Base-by-base conservation (phyloP, 306 rosid species). In the Gastrolobium bilobum region DNA sequence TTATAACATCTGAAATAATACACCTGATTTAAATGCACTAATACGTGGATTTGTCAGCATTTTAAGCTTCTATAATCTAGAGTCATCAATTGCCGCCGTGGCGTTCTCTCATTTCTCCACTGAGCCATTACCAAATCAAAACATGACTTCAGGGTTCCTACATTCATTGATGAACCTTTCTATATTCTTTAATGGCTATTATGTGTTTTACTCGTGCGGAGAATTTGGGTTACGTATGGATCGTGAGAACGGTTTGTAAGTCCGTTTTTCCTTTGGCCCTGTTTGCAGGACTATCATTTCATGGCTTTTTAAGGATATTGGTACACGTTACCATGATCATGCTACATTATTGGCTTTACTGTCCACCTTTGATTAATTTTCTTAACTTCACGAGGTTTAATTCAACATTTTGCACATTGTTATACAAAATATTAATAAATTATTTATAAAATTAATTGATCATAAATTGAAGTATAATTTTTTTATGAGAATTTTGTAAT, bases 161-260 rank as follows among this genome's bases (percentile, higher is more conserved):
- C 20, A 48, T 2, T 35, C 37, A 26, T 34, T 59, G 33, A 10
- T 62, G 37, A 51, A 71, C 15, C 59, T 29, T 52, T 71, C 10
- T 10, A 6, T 63, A 43, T 31, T 5, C 5, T 47, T 35, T 81
- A 7, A 7, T 46, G 10, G 35, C 30, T 71, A 29, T 29, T 15
- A 46, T 44, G 4, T 26, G 59, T 33, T 50, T 15, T 20, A 63
- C 3, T 67, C 65, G 71, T 37, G 43, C 10, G 14, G 20, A 39
- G 65, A 76, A 37, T 40, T 29, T 52, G 38, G 54, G 73, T 35
- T 51, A 50, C 3, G 67, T 40, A 43, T 66, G 84, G 64, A 74
- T 37, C 31, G 10, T 34, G 14, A 73, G 53, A 2, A 4, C 3
- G 35, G 7, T 35, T 50, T 39, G 5, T 38, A 74, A 48, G 69